Evolutionary conservation across 116 monocot species (phyloP).

Genomic region (Trichopus zeylanicus): DNA sequence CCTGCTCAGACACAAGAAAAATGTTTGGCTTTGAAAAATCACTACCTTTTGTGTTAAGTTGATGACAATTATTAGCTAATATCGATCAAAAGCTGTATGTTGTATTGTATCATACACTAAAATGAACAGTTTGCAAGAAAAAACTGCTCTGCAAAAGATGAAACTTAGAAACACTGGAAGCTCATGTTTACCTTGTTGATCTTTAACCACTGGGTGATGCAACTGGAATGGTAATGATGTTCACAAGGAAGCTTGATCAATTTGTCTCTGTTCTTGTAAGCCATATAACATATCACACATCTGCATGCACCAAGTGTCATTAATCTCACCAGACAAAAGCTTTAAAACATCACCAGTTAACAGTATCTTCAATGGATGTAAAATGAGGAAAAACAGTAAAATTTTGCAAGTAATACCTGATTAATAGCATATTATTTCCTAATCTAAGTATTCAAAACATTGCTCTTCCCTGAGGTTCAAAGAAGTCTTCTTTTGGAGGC

Average conservation of each 20-base stretch:
- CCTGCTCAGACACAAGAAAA: conserved; percentile 16
- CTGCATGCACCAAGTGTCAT: conserved; percentile 6
- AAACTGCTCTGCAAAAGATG: not conserved
- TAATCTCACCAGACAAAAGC: not conserved
- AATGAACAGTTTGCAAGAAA: not conserved
- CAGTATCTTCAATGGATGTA: too few species aligned
- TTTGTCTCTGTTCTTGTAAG: conserved; percentile 49
- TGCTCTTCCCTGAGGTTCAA: too few species aligned
- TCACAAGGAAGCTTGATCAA: conserved; percentile 52
- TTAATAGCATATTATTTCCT: not conserved
- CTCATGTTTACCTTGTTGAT: conserved; percentile 60
- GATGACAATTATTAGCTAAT: not conserved
- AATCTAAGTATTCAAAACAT: too few species aligned
- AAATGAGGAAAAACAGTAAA: too few species aligned
- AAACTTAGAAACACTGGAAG: not conserved
- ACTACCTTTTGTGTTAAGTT: not conserved
- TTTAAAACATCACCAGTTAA: not conserved
- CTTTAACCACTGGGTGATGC: conserved; percentile 65
- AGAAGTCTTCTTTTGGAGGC: too few species aligned
- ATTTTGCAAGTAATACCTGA: not conserved
- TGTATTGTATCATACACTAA: too few species aligned
- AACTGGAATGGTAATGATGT: conserved; percentile 65
- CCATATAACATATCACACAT: conserved; percentile 31
- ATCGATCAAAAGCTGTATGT: too few species aligned
- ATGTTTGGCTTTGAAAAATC: not conserved